phyloP scores from a whole-genome alignment of 73 alveolate species.

The Paramecium biaurelia region DNA sequence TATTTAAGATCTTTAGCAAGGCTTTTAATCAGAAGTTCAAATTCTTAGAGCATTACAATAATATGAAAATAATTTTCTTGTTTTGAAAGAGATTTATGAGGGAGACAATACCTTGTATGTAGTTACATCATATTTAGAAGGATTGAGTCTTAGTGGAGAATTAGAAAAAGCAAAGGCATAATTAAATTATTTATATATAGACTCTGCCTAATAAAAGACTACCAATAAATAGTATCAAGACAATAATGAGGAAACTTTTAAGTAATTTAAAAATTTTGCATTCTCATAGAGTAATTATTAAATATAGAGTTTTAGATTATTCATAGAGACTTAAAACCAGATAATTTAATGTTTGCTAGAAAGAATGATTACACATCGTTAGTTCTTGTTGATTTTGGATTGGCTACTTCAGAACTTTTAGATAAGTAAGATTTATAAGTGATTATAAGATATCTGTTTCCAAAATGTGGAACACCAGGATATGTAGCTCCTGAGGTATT shows the following conservation, averaged over 20 bases:
- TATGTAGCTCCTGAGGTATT: constrained; percentile 78
- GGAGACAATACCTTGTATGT: constrained; percentile 19
- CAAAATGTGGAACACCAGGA: constrained; percentile 69
- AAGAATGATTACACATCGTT: constrained; percentile 2
- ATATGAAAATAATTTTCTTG: not conserved
- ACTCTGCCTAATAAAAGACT: not conserved
- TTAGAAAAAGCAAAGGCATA: constrained; percentile 6
- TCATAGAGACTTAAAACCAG: constrained; percentile 65
- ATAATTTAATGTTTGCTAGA: constrained; percentile 52
- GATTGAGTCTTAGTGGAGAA: not conserved
- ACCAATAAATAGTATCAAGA: not conserved
- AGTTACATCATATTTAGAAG: not conserved
- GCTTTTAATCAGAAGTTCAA: not conserved
- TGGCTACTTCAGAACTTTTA: constrained; percentile 43
- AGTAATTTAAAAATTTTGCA: constrained; percentile 25
- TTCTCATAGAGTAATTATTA: not conserved
- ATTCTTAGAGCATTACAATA: not conserved
- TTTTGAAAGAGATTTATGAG: constrained; percentile 19
- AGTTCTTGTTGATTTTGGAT: constrained; percentile 59
- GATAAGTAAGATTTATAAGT: not conserved
- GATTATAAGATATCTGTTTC: not conserved
- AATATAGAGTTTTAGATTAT: not conserved
- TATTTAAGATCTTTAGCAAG: not conserved
- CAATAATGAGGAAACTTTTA: not conserved
- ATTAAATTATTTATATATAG: not conserved